Base-by-base conservation (phyloP, 1,284 basidiomycete species). In the Mrakiaceae sp. region DNA sequence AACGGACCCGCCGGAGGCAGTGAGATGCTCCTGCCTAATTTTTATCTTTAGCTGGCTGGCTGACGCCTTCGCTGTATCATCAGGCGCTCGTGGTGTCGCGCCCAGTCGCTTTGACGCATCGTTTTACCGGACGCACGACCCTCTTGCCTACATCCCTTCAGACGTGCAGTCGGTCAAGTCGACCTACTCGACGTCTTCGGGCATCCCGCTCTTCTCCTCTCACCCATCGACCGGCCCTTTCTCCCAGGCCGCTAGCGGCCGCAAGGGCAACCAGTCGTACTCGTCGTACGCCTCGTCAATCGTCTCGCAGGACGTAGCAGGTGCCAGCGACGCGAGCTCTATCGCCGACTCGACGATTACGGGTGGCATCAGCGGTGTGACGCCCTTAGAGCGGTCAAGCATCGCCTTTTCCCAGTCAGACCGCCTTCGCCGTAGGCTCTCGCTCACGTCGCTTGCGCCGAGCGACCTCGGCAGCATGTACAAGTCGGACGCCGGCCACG, bases 101-200 rank as follows among this genome's bases (percentile, higher is more conserved):
- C 89, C 90, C 14, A 90, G 87, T 72, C 87, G 91, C 64, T 96
- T 96, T 76, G 94, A 97, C 74, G 82, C 90, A 54, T 87, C 86
- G 72, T 98, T 96, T 80, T 98, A 94, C 75, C 86, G 93, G 64
- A 92, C 90, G 0, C 94, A 98, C 77, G 94, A 97, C 73, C 84
- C 93, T 0, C 81, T 97, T 67, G 86, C 89, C 7, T 97, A 94
- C 75, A 95, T 98, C 68, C 93, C 94, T 2, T 90, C 90, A 16
- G 95, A 98, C 72, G 88, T 87, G 11, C 93, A 95, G 74, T 95
- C 92, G 5, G 82, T 96, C 49, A 87, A 91, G 64, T 95, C 92
- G 5, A 93, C 90, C 0, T 94, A 93, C 73, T 50, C 48, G 12
- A 63, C 65, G 44, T 87, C 88, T 2, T 93, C 90, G 8, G 89